Percentiles rank a stretch among this genome's conserved stretches.
phyloP scores from a whole-genome alignment of 306 rosid species.

The Astragalus membranaceus region DNA sequence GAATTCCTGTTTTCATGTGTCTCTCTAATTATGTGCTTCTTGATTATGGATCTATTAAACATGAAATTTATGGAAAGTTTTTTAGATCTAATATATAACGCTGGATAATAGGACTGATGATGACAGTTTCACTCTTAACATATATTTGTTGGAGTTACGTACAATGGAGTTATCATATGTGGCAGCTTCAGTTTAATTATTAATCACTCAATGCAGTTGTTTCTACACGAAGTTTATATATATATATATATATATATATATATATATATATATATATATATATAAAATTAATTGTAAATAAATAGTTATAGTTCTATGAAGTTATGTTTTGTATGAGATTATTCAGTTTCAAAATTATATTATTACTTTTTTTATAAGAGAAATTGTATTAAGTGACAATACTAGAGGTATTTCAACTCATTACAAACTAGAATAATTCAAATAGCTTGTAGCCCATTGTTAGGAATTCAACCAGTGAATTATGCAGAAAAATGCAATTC shows the following conservation, averaged over 20 bases:
- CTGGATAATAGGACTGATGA: not conserved
- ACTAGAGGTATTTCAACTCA: too few relatives aligned
- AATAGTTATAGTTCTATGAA: constrained; percentile 2
- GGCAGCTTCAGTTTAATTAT: not conserved
- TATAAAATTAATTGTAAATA: not conserved
- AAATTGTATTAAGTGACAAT: too few relatives aligned
- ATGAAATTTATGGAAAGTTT: not conserved
- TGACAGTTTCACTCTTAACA: constrained; percentile 11
- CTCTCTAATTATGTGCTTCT: not conserved
- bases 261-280: not conserved
- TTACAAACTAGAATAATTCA: too few relatives aligned
- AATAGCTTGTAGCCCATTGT: too few relatives aligned
- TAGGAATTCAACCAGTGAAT: too few relatives aligned
- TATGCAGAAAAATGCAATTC: too few relatives aligned
- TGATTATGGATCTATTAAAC: not conserved
- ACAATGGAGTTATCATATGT: not conserved
- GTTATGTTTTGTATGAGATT: not conserved
- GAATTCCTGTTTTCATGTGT: constrained; percentile 45
- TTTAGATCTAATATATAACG: constrained; percentile 7
- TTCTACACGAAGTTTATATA: not conserved
- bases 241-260: not conserved
- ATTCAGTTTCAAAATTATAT: too few relatives aligned
- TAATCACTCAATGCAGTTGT: constrained; percentile 3
- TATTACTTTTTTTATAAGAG: too few relatives aligned
- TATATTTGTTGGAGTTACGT: not conserved